Percentiles rank a stretch among this genome's conserved stretches.
phyloP scores from a whole-genome alignment of 2,329 filamentous ascomycete genomes.

The Cordyceps cicadae region DNA sequence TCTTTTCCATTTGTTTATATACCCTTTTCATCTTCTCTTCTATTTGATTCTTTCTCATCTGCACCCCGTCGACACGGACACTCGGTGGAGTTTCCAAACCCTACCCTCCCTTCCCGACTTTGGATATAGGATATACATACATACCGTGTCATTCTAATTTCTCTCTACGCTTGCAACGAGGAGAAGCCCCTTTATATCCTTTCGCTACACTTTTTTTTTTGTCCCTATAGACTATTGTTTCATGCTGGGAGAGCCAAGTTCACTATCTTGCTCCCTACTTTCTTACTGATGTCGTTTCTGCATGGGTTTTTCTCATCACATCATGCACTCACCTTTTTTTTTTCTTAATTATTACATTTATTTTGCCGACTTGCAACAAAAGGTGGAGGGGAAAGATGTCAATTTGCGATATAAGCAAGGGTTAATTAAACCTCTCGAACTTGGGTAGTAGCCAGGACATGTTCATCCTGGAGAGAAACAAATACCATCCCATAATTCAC shows the following conservation, averaged over 20 bases:
- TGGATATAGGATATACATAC: background rate
- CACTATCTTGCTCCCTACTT: background rate
- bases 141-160: background rate
- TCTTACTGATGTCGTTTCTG: constrained; percentile 13
- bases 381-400: background rate
- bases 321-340: constrained; percentile 13
- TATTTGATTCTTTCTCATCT: background rate
- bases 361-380: background rate
- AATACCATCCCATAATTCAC: no score
- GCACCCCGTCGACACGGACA: background rate
- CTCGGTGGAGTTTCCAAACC: background rate
- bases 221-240: background rate
- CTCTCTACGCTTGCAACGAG: constrained; percentile 2
- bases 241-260: background rate
- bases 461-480: no score
- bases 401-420: no score
- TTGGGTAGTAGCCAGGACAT: no score
- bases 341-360: background rate
- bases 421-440: no score
- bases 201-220: background rate
- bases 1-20: constrained; percentile 7
- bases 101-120: background rate
- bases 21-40: constrained; percentile 9
- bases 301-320: background rate
- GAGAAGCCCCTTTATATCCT: background rate